Conservation (phyloP, 78 protist species). For the Dictyostelium firmibasis region DNA sequence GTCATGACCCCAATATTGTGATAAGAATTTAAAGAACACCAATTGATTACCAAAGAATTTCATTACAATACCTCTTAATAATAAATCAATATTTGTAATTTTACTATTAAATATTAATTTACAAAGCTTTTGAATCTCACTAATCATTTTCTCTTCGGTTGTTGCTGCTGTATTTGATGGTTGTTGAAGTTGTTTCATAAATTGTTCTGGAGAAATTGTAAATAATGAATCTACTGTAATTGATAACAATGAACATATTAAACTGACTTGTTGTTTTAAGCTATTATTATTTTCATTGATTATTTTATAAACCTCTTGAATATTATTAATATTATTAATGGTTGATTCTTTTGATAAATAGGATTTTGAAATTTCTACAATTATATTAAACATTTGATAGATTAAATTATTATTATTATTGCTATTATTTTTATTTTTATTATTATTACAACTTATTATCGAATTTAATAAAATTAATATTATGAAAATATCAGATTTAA, state of each 20-base stretch:
- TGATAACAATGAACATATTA: background rate
- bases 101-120: background rate
- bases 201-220: background rate
- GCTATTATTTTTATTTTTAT: background rate
- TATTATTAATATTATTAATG: background rate
- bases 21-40: slow-evolving; percentile 32
- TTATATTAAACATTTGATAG: background rate
- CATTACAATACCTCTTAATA: background rate
- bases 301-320: background rate
- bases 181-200: slow-evolving; percentile 5
- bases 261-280: background rate
- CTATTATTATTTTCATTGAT: background rate
- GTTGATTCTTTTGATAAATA: background rate
- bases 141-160: background rate
- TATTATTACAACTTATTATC: background rate
- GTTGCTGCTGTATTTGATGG: background rate
- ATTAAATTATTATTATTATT: background rate
- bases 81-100: background rate
- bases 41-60: slow-evolving; percentile 13
- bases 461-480: background rate
- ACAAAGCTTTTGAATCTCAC: background rate
- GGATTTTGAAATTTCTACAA: background rate
- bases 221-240: background rate
- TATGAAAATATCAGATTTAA: background rate
- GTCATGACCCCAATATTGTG: background rate